Evolutionary conservation across 2,329 filamentous ascomycete genomes (phyloP), one percentile per base, ranked within the genome.

Genomic region (Clonostachys solani): DNA sequence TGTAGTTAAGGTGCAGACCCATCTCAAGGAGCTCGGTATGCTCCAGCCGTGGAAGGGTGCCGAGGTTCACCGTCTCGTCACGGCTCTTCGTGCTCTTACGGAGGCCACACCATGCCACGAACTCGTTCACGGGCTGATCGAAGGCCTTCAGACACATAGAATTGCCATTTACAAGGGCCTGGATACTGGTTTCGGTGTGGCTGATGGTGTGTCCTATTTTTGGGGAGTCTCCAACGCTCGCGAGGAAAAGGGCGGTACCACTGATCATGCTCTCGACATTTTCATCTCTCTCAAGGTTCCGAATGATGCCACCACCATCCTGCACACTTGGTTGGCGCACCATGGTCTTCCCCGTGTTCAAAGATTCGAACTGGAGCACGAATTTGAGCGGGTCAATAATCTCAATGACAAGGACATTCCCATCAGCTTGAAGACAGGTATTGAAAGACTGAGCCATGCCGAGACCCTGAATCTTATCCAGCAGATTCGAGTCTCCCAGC

Each of bases 251-350:
- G 42, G 36, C 17, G n/a, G 54, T 17, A 33, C 49, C 15, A 44
- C 46, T 33, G 16, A 44, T n/a, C 45, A 35, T 13, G 23, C 49
- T 17, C 49, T 66, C 16, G 59, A 65, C 48, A 60, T 68, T n/a
- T 68, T 61, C 49, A 54, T 69, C 33, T 69, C 66, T 2, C 55
- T 60, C 10, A 63, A 62, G 18, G 56, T 57, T 8, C 60, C 61
- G 1, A 60, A 60, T 43, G 57, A 66, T 34, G 45, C 57, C 6
- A 50, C 51, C 19, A 63, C 63, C 3, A 52, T 67, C 33, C 49
- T 69, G 12, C 66, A 69, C 48, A 62, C 64, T 5, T 69, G 63
- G 59, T 52, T 69, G 12, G 66, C 66, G 6, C 66, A 68, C 46
- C 57, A 62, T 40, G 62, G 62, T 2, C 54, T 64, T 16, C 49